phyloP scores from a whole-genome alignment of 306 rosid genomes.

The Vigna angularis region DNA sequence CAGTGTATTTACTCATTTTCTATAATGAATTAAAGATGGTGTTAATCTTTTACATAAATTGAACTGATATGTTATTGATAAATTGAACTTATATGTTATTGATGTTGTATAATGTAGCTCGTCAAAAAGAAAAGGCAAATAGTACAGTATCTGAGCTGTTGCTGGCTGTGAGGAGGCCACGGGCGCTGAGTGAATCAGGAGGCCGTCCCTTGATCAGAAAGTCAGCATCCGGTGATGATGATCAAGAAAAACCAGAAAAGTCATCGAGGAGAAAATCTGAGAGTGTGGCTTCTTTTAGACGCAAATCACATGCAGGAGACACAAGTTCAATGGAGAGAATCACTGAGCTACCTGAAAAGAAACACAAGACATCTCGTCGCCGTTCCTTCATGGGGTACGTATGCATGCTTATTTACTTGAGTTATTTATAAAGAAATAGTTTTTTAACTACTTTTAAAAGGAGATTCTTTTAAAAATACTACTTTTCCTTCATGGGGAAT shows the following conservation, averaged over 20 bases:
- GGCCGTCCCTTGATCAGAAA: slow-evolving; percentile 63
- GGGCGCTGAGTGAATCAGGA: slow-evolving; percentile 79
- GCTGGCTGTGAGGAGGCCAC: slow-evolving; percentile 78
- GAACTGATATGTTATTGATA: no score
- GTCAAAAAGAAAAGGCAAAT: slow-evolving; percentile 82
- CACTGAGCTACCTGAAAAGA: slow-evolving; percentile 66
- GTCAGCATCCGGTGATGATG: slow-evolving; percentile 50
- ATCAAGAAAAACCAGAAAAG: slow-evolving; percentile 42
- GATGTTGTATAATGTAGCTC: slow-evolving; percentile 57
- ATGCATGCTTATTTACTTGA: neutral
- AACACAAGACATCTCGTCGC: slow-evolving; percentile 62
- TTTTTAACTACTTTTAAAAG: neutral
- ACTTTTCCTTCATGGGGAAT: slow-evolving; percentile 38
- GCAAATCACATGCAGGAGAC: slow-evolving; percentile 54
- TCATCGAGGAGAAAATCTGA: slow-evolving; percentile 68
- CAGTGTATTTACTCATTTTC: no score
- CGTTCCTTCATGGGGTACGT: slow-evolving; percentile 84
- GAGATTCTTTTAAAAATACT: neutral
- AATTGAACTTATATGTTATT: no score
- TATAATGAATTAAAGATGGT: no score
- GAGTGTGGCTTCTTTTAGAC: slow-evolving; percentile 54
- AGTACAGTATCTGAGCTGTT: slow-evolving; percentile 73
- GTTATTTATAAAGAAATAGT: neutral
- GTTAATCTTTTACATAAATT: no score
- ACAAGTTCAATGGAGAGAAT: slow-evolving; percentile 64